These are phyloP conservation scores for Argentina anserina DNA, from an alignment of 306 rosid genomes.

Conservation along the genomic window DNA sequence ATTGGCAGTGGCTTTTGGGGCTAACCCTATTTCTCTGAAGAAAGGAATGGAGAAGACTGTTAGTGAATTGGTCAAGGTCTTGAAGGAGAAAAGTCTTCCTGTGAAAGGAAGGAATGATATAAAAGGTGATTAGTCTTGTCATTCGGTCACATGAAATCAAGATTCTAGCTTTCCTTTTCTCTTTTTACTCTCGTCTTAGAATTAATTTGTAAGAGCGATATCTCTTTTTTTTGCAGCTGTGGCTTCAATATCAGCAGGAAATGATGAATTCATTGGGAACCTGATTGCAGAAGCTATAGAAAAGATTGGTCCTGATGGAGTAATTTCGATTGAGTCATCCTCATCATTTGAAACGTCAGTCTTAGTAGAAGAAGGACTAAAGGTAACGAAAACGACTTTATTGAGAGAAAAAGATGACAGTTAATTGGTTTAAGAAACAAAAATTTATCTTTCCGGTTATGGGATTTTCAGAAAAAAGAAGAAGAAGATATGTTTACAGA, in stretches of 20 bases:
- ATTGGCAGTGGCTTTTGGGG: slow-evolving; percentile 79
- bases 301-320: slow-evolving; percentile 92
- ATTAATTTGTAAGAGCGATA: no score
- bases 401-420: background rate
- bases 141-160: slow-evolving; percentile 21
- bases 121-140: slow-evolving; percentile 50
- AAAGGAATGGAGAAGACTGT: slow-evolving; percentile 91
- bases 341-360: slow-evolving; percentile 75
- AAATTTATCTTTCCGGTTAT: background rate
- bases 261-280: slow-evolving; percentile 75
- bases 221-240: slow-evolving; percentile 56
- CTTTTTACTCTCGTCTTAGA: background rate
- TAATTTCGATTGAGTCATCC: slow-evolving; percentile 78
- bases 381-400: slow-evolving; percentile 43
- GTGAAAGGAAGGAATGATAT: slow-evolving; percentile 82
- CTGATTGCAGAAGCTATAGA: slow-evolving; percentile 82
- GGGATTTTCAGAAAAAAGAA: background rate
- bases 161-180: background rate
- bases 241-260: slow-evolving; percentile 90
- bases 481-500: no score
- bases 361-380: slow-evolving; percentile 90
- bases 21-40: slow-evolving; percentile 85
- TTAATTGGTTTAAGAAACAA: background rate
- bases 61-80: slow-evolving; percentile 57
- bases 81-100: slow-evolving; percentile 73